Base-by-base conservation (phyloP, 352 stramenopile species). In the Globisporangium cystogenes region DNA sequence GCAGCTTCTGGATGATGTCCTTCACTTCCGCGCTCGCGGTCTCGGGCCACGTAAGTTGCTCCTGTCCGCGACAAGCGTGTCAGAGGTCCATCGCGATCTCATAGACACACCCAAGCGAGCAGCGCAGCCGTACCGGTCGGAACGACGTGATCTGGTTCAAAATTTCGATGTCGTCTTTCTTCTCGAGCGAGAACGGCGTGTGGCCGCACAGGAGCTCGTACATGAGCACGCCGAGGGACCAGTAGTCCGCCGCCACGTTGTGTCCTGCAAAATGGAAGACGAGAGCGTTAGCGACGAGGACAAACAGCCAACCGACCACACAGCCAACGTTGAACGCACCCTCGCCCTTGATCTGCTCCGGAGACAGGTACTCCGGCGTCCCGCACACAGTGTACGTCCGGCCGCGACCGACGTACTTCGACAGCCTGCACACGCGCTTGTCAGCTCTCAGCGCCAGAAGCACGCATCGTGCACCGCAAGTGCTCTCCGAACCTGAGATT, bases 201-300 rank as follows among this genome's bases (percentile, higher is more conserved):
- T 82, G 69, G 4, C 90, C 90, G 37, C 79, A 86, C 1, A 97
- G 64, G 27, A 98, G 75, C 67, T 98, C 93, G 70, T 97, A 98
- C 68, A 98, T 90, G 52, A 98, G 79, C 53, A 96, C 90, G 23
- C 93, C 93, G 33, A 98, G 76, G 12, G 90, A 82, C 93, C 93
- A 98, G 65, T 97, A 98, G 59, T 98, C 93, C 4, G 82, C 77
- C 40, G 73, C 76, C 12, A 93, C 86, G 53, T 89, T 90, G 65
- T 95, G 84, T 12, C 84, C 82, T 92, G 29, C 27, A 11, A 27
- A 27, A 14, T 23, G 20, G 7, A 48, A 21, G 21, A 46, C n/a
- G 4, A 46, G 40, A 8, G 10, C 8, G 6, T 7, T 11, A 20
- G 23, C 15, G 7, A 53, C 3, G 1, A 51, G 47, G 55, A 35